Percentiles rank a stretch among this genome's conserved stretches.
phyloP scores from a whole-genome alignment of 768 basidiomycete species.

The Lyophyllum decastes region DNA sequence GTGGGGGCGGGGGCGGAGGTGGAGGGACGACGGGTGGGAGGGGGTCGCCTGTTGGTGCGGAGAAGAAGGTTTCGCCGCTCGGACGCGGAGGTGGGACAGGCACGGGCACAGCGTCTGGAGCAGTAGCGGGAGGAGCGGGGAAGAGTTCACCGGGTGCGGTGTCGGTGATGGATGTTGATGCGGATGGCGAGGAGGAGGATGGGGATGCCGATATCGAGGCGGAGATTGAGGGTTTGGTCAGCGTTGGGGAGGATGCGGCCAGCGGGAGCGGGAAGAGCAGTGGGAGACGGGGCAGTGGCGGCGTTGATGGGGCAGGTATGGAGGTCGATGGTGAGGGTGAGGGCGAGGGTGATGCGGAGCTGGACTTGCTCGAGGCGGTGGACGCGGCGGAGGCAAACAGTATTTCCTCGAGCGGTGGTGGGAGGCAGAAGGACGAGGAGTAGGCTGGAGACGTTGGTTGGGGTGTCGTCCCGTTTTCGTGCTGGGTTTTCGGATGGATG shows the following conservation, averaged over 20 bases:
- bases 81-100: too few species aligned
- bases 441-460: neutral
- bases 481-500: neutral
- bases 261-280: neutral
- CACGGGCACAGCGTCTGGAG: too few species aligned
- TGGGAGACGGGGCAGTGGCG: too few species aligned
- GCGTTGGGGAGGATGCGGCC: slow-evolving; percentile 12
- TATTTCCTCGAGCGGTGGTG: slow-evolving; percentile 27
- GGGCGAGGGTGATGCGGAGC: slow-evolving; percentile 39
- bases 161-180: slow-evolving; percentile 24
- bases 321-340: slow-evolving; percentile 18
- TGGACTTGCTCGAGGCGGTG: slow-evolving; percentile 50
- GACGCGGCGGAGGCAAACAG: slow-evolving; percentile 50
- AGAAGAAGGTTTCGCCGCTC: neutral
- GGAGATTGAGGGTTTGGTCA: slow-evolving; percentile 21
- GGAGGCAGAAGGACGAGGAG: slow-evolving; percentile 24
- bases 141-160: neutral
- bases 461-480: neutral
- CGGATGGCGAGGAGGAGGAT: slow-evolving; percentile 39
- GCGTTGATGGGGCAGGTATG: neutral
- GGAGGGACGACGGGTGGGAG: slow-evolving; percentile 1
- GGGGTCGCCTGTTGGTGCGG: neutral
- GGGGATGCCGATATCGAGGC: slow-evolving; percentile 35
- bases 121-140: slow-evolving; percentile 1
- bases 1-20: too few species aligned